A percentile compares a stretch with the other conserved stretches of the same genome.
These are phyloP conservation scores for Ziziphus jujuba DNA, from an alignment of 306 rosid genomes.

Conservation along the genomic window DNA sequence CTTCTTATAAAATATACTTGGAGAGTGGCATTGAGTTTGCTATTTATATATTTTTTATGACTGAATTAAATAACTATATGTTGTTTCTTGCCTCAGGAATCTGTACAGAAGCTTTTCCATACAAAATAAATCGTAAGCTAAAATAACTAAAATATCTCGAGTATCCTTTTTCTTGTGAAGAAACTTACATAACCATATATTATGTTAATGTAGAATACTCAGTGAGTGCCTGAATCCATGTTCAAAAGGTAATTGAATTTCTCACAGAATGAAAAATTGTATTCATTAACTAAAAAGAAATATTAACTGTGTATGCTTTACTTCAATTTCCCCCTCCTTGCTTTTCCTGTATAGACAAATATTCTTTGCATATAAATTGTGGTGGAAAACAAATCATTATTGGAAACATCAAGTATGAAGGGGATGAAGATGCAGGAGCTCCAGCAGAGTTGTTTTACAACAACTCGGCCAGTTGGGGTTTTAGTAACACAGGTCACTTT, in stretches of 20 bases:
- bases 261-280: background rate
- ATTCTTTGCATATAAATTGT: constrained; percentile 51
- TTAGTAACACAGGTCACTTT: constrained; percentile 56
- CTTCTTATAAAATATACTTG: background rate
- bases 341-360: constrained; percentile 12
- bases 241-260: constrained; percentile 11
- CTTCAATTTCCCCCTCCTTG: background rate
- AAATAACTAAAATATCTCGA: too few relatives aligned
- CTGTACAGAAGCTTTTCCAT: constrained; percentile 14
- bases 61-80: background rate
- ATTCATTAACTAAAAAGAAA: too few relatives aligned
- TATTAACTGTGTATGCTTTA: background rate
- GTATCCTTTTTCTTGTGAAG: too few relatives aligned
- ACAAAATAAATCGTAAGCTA: constrained; percentile 5
- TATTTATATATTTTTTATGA: background rate
- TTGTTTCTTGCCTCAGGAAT: constrained; percentile 10
- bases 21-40: background rate
- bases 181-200: background rate
- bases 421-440: constrained; percentile 45
- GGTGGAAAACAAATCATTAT: constrained; percentile 49
- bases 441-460: constrained; percentile 38
- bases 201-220: constrained; percentile 1
- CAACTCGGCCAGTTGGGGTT: constrained; percentile 37
- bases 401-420: constrained; percentile 36
- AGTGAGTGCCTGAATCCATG: constrained; percentile 21